Evolutionary conservation across 2,329 filamentous ascomycete species (phyloP).

Genomic region (Fusarium tupiense): DNA sequence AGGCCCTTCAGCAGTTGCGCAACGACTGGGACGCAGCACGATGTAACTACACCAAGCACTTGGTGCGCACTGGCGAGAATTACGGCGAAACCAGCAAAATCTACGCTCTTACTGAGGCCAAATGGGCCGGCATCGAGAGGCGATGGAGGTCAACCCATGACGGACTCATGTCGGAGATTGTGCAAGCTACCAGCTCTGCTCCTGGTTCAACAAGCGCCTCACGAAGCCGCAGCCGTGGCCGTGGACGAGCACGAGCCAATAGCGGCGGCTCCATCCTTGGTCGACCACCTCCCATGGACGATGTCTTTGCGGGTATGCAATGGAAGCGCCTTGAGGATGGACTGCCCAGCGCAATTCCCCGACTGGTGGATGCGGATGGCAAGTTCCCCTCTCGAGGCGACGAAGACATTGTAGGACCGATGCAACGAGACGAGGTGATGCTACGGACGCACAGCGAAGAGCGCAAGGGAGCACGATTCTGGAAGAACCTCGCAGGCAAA

Average conservation of each 20-base stretch:
- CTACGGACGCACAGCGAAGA: constrained; percentile 56
- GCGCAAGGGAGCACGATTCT: constrained; percentile 57
- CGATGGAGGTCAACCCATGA: constrained; percentile 79
- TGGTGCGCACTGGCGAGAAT: constrained; percentile 88
- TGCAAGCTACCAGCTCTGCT: constrained; percentile 48
- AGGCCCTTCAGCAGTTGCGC: constrained; percentile 69
- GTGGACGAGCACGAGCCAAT: constrained; percentile 50
- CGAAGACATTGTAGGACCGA: constrained; percentile 92
- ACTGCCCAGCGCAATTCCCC: constrained; percentile 72
- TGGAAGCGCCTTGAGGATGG: constrained; percentile 62
- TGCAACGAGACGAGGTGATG: constrained; percentile 73
- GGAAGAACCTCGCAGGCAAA: constrained; percentile 60
- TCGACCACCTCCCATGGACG: constrained; percentile 49
- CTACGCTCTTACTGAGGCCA: constrained; percentile 84
- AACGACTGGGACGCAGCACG: constrained; percentile 85
- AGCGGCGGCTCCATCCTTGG: constrained; percentile 54
- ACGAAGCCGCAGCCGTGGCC: constrained; percentile 53
- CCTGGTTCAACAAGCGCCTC: constrained; percentile 42
- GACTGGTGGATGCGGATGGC: constrained; percentile 75
- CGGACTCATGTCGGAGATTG: constrained; percentile 65
- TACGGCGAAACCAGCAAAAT: constrained; percentile 91
- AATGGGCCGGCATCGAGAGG: constrained; percentile 84
- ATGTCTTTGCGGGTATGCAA: constrained; percentile 54
- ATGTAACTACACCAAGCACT: constrained; percentile 87
- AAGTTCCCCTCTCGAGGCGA: constrained; percentile 92